Conservation (phyloP, 2,329 filamentous ascomycete species). For the Pestalotiopsis sp. region DNA sequence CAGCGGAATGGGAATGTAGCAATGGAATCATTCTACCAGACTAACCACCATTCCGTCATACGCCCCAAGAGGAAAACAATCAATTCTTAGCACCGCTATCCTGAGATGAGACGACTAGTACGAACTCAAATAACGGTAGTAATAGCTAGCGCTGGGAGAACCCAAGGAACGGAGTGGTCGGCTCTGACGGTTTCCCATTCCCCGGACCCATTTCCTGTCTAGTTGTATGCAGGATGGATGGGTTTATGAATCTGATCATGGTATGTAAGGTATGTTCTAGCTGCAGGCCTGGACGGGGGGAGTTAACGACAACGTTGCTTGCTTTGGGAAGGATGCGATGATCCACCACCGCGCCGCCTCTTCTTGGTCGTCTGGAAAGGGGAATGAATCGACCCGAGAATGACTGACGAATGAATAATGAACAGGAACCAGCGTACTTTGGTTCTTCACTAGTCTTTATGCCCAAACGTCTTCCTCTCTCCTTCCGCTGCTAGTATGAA, state of each 20-base stretch:
- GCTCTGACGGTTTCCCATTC: neutral
- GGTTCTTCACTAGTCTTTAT: too few species aligned
- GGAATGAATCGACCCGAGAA: neutral
- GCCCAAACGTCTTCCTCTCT: too few species aligned
- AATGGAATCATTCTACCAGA: neutral
- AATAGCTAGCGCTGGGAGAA: neutral
- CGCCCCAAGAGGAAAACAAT: neutral
- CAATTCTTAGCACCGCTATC: neutral
- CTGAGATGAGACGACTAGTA: slow-evolving; percentile 5
- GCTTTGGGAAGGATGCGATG: neutral
- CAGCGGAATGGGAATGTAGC: too few species aligned
- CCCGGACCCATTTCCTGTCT: slow-evolving; percentile 2
- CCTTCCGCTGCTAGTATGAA: too few species aligned
- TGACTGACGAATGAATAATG: too few species aligned
- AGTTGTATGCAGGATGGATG: neutral
- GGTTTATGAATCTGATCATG: neutral
- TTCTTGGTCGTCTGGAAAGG: neutral
- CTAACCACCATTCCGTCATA: too few species aligned
- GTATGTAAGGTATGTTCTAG: neutral
- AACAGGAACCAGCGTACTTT: too few species aligned
- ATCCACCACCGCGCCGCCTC: neutral
- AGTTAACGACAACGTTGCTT: neutral
- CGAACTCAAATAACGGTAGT: slow-evolving; percentile 2
- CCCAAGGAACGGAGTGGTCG: slow-evolving; percentile 1
- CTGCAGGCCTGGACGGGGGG: neutral